Evolutionary conservation across 495 filamentous ascomycete genomes (phyloP).

Genomic region (Tuber microsphaerosporum): DNA sequence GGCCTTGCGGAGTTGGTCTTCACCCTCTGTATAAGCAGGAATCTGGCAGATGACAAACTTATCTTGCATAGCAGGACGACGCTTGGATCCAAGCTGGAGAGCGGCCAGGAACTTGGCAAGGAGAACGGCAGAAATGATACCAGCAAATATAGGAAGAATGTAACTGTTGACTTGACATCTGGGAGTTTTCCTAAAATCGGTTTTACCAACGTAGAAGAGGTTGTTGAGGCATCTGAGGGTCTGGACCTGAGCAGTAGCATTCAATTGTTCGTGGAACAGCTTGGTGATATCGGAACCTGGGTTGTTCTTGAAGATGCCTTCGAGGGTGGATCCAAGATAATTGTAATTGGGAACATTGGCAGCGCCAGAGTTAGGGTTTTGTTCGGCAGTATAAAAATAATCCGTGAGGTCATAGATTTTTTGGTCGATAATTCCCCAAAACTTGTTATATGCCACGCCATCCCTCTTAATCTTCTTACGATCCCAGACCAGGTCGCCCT

Average conservation of each 20-base stretch:
- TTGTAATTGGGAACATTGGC: slow-evolving; percentile 49
- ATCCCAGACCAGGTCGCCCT: slow-evolving; percentile 72
- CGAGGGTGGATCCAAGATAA: slow-evolving; percentile 62
- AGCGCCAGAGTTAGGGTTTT: slow-evolving; percentile 37
- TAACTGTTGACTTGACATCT: slow-evolving; percentile 86
- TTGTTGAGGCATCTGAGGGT: slow-evolving; percentile 73
- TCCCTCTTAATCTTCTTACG: slow-evolving; percentile 50
- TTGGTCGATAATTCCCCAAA: slow-evolving; percentile 70
- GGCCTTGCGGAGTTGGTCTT: slow-evolving; percentile 84
- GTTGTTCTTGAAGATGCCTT: slow-evolving; percentile 61
- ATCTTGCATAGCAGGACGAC: slow-evolving; percentile 81
- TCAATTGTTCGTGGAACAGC: slow-evolving; percentile 46
- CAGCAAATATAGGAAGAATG: slow-evolving; percentile 76
- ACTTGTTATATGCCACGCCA: slow-evolving; percentile 60
- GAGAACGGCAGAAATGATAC: slow-evolving; percentile 73
- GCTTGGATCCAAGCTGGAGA: slow-evolving; percentile 86
- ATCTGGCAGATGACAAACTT: slow-evolving; percentile 99
- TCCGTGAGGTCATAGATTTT: slow-evolving; percentile 83
- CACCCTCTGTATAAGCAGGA: slow-evolving; percentile 94
- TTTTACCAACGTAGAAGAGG: slow-evolving; percentile 71
- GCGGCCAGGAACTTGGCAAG: slow-evolving; percentile 86
- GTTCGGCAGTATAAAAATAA: slow-evolving; percentile 64
- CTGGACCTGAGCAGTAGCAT: slow-evolving; percentile 42
- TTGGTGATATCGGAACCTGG: slow-evolving; percentile 70
- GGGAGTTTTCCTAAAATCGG: slow-evolving; percentile 72